Evolutionary conservation across 192 early-diverging fungal species (phyloP).

Genomic region (Backusella sp.): DNA sequence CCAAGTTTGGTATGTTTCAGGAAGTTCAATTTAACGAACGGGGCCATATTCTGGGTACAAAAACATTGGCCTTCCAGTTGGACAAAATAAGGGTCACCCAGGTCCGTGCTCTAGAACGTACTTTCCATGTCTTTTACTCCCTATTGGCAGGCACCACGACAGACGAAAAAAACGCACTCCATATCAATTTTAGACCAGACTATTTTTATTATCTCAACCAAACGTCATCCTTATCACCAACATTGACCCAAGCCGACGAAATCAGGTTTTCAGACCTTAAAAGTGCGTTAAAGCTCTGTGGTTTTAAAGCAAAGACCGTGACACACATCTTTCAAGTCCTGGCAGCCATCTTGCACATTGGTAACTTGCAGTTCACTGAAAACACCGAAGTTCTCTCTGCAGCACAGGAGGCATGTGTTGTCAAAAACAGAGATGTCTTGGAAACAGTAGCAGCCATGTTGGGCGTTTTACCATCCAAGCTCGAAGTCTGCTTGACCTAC

Average conservation of each 20-base stretch:
- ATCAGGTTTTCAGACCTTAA: conserved; percentile 65
- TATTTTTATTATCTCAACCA: conserved; percentile 52
- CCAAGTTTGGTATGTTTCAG: conserved; percentile 78
- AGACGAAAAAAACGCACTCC: conserved; percentile 64
- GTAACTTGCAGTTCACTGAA: conserved; percentile 80
- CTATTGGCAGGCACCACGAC: conserved; percentile 76
- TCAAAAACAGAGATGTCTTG: conserved; percentile 66
- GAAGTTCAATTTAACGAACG: conserved; percentile 89
- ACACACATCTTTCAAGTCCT: conserved; percentile 78
- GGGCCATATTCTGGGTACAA: conserved; percentile 81
- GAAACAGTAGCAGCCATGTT: conserved; percentile 61
- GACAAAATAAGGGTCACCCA: conserved; percentile 62
- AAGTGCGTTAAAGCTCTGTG: conserved; percentile 57
- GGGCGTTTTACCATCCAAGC: conserved; percentile 56
- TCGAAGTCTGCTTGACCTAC: conserved; percentile 65
- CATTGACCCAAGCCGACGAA: conserved; percentile 40
- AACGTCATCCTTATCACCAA: conserved; percentile 30
- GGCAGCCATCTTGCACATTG: conserved; percentile 87
- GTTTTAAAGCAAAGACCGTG: conserved; percentile 65
- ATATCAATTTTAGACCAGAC: conserved; percentile 56
- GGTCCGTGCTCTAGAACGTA: conserved; percentile 57
- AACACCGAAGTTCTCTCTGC: conserved; percentile 39
- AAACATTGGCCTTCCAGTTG: conserved; percentile 70
- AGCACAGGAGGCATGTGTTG: conserved; percentile 60
- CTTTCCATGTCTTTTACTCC: conserved; percentile 81